Conservation (phyloP, 2,329 filamentous ascomycete species). For the Thelonectria discophora region DNA sequence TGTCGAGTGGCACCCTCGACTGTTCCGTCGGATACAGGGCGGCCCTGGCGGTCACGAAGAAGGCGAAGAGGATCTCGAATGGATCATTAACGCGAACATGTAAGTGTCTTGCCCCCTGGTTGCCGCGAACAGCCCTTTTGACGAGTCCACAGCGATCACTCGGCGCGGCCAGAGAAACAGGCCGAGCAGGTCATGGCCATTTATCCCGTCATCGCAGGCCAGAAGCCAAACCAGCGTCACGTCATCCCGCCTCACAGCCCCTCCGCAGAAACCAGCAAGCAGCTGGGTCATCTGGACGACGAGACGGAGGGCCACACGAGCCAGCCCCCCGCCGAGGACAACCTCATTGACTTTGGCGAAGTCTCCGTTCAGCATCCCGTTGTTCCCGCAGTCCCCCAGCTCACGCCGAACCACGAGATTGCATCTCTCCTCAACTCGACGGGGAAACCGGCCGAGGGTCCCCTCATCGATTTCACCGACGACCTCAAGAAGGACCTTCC, state of each 20-base stretch:
- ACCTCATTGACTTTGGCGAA: constrained; percentile 68
- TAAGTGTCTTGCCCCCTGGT: constrained; percentile 52
- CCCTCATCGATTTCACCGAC: constrained; percentile 64
- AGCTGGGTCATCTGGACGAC: constrained; percentile 15
- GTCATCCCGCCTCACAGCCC: constrained; percentile 60
- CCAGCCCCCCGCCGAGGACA: constrained; percentile 30
- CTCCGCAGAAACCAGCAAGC: constrained; percentile 18
- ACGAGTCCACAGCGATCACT: constrained; percentile 42
- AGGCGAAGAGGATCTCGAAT: constrained; percentile 90
- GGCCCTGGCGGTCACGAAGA: constrained; percentile 77
- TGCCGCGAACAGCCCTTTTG: constrained; percentile 11
- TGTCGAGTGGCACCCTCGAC: constrained; percentile 85
- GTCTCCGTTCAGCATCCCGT: constrained; percentile 16
- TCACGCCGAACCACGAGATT: constrained; percentile 49
- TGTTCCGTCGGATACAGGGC: constrained; percentile 80
- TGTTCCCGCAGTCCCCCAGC: not conserved
- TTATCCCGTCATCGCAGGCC: constrained; percentile 83
- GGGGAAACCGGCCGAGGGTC: constrained; percentile 57
- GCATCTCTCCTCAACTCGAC: constrained; percentile 57
- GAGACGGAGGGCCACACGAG: not conserved
- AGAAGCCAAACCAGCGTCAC: constrained; percentile 65
- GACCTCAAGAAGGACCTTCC: constrained; percentile 63
- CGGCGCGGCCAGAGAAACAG: constrained; percentile 71
- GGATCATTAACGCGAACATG: constrained; percentile 91
- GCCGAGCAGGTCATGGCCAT: constrained; percentile 86